These are phyloP conservation scores for Naganishia vaughanmartiniae DNA, from an alignment of 768 basidiomycete genomes.

Conservation along the genomic window DNA sequence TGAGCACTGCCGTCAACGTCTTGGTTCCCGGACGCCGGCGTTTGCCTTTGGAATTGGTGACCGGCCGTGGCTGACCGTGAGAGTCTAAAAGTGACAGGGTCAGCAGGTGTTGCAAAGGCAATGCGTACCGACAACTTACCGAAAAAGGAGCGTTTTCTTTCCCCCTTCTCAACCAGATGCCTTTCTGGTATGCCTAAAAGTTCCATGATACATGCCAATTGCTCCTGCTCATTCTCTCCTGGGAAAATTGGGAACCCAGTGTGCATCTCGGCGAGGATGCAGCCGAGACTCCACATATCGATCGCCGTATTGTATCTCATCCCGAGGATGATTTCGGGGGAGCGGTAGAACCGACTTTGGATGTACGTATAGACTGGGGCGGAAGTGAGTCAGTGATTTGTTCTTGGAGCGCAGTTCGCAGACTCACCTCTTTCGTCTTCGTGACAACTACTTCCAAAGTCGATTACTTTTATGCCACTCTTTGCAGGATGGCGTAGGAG, in stretches of 20 bases:
- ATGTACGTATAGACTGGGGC: slow-evolving; percentile 93
- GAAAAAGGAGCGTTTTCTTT: slow-evolving; percentile 91
- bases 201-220: slow-evolving; percentile 98
- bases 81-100: slow-evolving; percentile 58
- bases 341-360: slow-evolving; percentile 99
- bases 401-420: not conserved
- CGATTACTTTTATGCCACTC: slow-evolving; percentile 96
- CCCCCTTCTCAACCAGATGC: slow-evolving; percentile 88
- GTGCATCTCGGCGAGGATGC: slow-evolving; percentile 93
- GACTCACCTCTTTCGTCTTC: slow-evolving; percentile 93
- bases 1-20: slow-evolving; percentile 79
- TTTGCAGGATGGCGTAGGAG: slow-evolving; percentile 89
- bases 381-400: slow-evolving; percentile 23
- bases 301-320: slow-evolving; percentile 99
- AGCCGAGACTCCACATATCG: slow-evolving; percentile 99
- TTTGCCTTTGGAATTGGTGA: slow-evolving; percentile 94
- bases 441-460: slow-evolving; percentile 97
- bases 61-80: slow-evolving; percentile 85
- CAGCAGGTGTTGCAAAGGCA: not conserved
- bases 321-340: slow-evolving; percentile 96
- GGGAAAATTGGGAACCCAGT: slow-evolving; percentile 99
- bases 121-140: slow-evolving; percentile 60
- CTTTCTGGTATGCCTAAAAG: slow-evolving; percentile 93
- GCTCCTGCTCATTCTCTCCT: slow-evolving; percentile 98
- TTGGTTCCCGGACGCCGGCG: slow-evolving; percentile 87